Conservation (phyloP, 106 monocot species). For the Alisma plantagoaquatica region DNA sequence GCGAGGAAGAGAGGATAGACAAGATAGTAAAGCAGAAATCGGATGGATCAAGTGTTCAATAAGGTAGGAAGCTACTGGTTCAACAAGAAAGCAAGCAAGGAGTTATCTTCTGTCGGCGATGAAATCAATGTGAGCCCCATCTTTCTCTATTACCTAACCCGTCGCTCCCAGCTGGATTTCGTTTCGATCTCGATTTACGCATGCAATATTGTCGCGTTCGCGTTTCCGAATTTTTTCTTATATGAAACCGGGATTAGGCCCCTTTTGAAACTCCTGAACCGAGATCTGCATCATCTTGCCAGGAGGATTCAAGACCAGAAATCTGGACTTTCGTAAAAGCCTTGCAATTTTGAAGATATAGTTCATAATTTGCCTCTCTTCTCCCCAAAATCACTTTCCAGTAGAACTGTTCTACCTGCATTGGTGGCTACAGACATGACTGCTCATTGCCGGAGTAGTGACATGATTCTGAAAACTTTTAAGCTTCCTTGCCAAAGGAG, state of each 20-base stretch:
- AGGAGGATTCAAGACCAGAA: background rate
- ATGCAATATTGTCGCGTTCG: background rate
- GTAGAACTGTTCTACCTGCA: no score
- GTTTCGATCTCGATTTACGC: background rate
- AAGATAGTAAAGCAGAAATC: background rate
- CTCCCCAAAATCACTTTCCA: no score
- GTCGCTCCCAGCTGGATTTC: background rate
- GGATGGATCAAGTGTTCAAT: constrained; percentile 56
- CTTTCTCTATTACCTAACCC: constrained; percentile 1
- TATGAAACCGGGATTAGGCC: no score
- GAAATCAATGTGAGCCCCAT: constrained; percentile 36
- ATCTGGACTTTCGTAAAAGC: background rate
- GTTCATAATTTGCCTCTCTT: no score
- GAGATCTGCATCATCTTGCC: background rate
- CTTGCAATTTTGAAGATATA: background rate
- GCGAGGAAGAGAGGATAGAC: background rate
- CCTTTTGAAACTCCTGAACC: no score
- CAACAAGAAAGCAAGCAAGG: constrained; percentile 46
- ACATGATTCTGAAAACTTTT: no score
- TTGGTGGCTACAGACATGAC: no score
- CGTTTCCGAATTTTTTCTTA: background rate
- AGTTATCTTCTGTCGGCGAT: constrained; percentile 44
- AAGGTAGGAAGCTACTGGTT: constrained; percentile 53
- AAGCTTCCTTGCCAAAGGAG: no score
- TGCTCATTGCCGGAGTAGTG: no score